Evolutionary conservation across 2,329 filamentous ascomycete species (phyloP).

Genomic region (Diaporthe capsici): DNA sequence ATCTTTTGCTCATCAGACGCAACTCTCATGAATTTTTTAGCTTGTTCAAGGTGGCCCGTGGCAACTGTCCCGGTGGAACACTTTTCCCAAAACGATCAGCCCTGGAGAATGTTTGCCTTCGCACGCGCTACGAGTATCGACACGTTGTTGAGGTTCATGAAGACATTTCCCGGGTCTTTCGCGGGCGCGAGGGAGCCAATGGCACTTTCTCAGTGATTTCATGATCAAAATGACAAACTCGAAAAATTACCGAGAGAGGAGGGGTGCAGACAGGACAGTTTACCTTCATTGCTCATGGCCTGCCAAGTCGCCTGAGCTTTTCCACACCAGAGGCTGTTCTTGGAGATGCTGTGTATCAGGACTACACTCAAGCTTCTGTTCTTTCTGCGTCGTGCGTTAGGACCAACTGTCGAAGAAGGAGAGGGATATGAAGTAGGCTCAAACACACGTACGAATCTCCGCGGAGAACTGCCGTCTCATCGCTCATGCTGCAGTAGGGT

Average conservation of each 20-base stretch:
- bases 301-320: neutral
- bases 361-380: neutral
- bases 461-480: neutral
- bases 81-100: slow-evolving; percentile 45
- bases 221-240: neutral
- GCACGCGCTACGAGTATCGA: slow-evolving; percentile 43
- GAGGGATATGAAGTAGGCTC: neutral
- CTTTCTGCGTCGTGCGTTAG: too few relatives aligned
- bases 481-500: too few relatives aligned
- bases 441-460: neutral
- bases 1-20: slow-evolving; percentile 45
- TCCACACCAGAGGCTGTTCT: neutral
- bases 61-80: slow-evolving; percentile 47
- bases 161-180: slow-evolving; percentile 40
- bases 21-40: slow-evolving; percentile 41
- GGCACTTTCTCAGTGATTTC: slow-evolving; percentile 3
- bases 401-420: neutral
- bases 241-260: too few relatives aligned
- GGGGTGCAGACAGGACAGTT: too few relatives aligned
- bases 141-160: slow-evolving; percentile 46
- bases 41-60: slow-evolving; percentile 47
- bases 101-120: slow-evolving; percentile 48
- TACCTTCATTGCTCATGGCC: too few relatives aligned
- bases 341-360: neutral
- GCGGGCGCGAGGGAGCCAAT: neutral